Percentiles rank a stretch among this genome's conserved stretches.
Evolutionary conservation across 2,329 filamentous ascomycete genomes (phyloP).

Genomic region (Beauveria pseudobassiana): DNA sequence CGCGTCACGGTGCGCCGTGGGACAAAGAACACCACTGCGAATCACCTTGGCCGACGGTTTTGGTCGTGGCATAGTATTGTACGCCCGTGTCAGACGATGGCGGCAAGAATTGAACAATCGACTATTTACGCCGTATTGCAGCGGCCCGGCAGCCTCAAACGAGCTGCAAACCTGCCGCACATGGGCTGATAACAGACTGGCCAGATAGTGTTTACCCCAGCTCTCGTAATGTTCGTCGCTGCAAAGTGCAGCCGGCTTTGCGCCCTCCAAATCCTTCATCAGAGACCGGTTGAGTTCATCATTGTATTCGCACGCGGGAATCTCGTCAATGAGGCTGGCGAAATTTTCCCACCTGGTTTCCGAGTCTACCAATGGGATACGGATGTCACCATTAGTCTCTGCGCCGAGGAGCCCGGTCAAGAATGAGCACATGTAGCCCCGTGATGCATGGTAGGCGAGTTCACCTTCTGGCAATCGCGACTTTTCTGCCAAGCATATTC

Average conservation of each 20-base stretch:
- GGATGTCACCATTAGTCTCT: neutral
- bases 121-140: neutral
- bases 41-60: neutral
- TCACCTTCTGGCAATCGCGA: neutral
- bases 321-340: neutral
- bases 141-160: neutral
- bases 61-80: neutral
- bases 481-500: neutral
- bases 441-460: neutral
- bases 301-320: neutral
- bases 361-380: neutral
- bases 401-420: neutral
- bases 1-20: neutral
- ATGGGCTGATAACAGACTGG: neutral
- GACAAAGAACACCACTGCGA: neutral
- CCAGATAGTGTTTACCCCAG: neutral
- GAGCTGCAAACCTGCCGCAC: neutral
- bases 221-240: neutral
- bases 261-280: neutral
- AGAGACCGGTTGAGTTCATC: neutral
- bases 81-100: too few species aligned
- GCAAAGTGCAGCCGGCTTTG: neutral
- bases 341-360: neutral
- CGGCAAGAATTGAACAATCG: neutral
- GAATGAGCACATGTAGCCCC: neutral